Evolutionary conservation across 306 rosid genomes (phyloP), one percentile per base, ranked within the genome.

Genomic region (Glycyrrhiza uralensis): DNA sequence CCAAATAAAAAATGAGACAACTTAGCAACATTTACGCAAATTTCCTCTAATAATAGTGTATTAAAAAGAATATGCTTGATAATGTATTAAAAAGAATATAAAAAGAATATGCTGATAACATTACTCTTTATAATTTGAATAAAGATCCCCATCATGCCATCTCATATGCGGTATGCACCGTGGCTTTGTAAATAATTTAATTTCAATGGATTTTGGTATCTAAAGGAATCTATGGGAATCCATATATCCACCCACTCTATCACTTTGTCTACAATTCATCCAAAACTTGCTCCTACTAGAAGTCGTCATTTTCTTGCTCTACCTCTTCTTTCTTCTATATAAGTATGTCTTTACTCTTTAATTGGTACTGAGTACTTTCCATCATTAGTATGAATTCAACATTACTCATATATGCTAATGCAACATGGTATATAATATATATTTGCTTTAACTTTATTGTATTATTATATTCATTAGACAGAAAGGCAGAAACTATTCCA

Each of bases 221-320:
- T 32, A 36, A 50, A 14, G 14, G 79, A 79, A 72, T 66, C 75
- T 58, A 60, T 18, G 72, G 72, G 84, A 67, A 80, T 74, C 76
- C 55, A 6, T 49, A 6, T 49, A 41, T 30, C 52, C 60, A 41
- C 42, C 17, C 60, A 76, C 59, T 23, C 35, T 19, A 58, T 63
- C 46, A 5, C 41, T 24, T 10, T 65, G 52, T 14, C 12, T 17
- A 24, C 20, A n/a, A 58, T 19, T 19, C 54, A 46, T 23, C 54
- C 19, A 54, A 54, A 70, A 23, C 45, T 70, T 14, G 28, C 64
- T 17, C 49, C 42, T 7, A 15, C 11, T 5, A 46, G 0, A 13
- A 36, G 19, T 38, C 2, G 18, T 71, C 76, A 2, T 7, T 26
- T 54, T 41, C 30, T 39, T 2, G 33, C 45, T 35, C 62, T 14